Percentiles rank a stretch among this genome's conserved stretches.
Evolutionary conservation across 2,329 filamentous ascomycete genomes (phyloP).

Genomic region (Escovopsis sp.): DNA sequence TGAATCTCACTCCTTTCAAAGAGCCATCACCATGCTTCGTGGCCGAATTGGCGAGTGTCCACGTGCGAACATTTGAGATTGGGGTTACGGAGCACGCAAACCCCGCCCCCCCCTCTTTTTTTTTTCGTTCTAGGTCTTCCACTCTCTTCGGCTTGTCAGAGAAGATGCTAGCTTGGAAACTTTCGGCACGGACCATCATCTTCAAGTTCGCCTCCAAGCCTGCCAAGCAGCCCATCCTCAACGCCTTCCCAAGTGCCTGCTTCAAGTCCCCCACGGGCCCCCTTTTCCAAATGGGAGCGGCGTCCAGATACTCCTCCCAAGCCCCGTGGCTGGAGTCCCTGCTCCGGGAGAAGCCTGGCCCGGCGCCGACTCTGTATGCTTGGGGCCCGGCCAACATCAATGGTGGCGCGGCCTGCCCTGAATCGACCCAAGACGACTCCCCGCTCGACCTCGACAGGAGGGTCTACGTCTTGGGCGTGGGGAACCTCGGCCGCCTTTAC

Average conservation of each 20-base stretch:
- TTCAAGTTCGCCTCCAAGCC: background rate
- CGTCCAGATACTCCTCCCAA: constrained; percentile 10
- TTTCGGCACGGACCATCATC: too few relatives aligned
- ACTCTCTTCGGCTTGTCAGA: background rate
- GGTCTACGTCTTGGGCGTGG: constrained; percentile 66
- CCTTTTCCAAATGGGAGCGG: constrained; percentile 2
- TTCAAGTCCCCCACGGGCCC: background rate
- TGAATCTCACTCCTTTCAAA: too few relatives aligned
- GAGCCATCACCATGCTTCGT: too few relatives aligned
- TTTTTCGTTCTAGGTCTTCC: background rate
- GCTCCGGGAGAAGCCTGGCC: constrained; percentile 9
- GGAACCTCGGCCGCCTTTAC: constrained; percentile 68
- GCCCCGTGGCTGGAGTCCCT: constrained; percentile 21
- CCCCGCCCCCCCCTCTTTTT: too few relatives aligned
- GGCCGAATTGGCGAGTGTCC: too few relatives aligned
- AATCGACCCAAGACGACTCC: background rate
- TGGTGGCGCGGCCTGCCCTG: too few relatives aligned
- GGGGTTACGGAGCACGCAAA: too few relatives aligned
- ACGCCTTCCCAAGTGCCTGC: too few relatives aligned
- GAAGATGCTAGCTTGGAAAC: too few relatives aligned
- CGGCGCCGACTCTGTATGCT: constrained; percentile 22
- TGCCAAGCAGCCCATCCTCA: too few relatives aligned
- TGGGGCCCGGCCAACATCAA: constrained; percentile 20
- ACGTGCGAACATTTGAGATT: too few relatives aligned
- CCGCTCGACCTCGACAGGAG: constrained; percentile 21